These are phyloP conservation scores for Schizonepeta tenuifolia DNA, from an alignment of 257 asterid genomes.

Conservation along the genomic window DNA sequence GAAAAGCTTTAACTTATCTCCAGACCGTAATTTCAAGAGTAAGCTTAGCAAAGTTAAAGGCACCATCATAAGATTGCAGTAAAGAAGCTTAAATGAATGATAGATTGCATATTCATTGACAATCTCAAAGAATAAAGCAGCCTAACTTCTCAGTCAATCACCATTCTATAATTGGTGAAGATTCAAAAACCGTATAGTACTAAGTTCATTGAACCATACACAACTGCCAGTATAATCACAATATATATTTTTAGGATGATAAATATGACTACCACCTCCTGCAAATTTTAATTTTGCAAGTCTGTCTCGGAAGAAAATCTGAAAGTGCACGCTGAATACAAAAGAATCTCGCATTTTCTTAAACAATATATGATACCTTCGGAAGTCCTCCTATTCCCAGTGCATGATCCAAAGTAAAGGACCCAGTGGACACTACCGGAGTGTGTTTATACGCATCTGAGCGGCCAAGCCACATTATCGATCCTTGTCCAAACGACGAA, in stretches of 20 bases:
- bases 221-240: slow-evolving; percentile 3
- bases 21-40: slow-evolving; percentile 12
- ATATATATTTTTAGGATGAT: neutral
- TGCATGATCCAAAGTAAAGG: slow-evolving; percentile 82
- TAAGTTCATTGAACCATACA: slow-evolving; percentile 5
- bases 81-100: slow-evolving; percentile 18
- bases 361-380: slow-evolving; percentile 52
- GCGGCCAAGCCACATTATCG: slow-evolving; percentile 98
- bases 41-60: slow-evolving; percentile 13
- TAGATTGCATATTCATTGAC: slow-evolving; percentile 1
- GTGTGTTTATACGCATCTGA: slow-evolving; percentile 54
- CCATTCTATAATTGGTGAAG: slow-evolving; percentile 12
- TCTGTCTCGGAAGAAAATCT: neutral
- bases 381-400: slow-evolving; percentile 95
- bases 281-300: neutral
- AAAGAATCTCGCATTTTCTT: slow-evolving; percentile 2
- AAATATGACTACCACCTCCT: slow-evolving; percentile 17
- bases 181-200: slow-evolving; percentile 12
- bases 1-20: neutral
- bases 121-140: slow-evolving; percentile 3
- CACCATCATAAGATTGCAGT: slow-evolving; percentile 1
- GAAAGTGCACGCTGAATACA: slow-evolving; percentile 15
- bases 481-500: slow-evolving; percentile 83
- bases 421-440: slow-evolving; percentile 92
- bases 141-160: neutral